Evolutionary conservation across 257 asterid species (phyloP).

Genomic region (Cynanchum wilfordii): DNA sequence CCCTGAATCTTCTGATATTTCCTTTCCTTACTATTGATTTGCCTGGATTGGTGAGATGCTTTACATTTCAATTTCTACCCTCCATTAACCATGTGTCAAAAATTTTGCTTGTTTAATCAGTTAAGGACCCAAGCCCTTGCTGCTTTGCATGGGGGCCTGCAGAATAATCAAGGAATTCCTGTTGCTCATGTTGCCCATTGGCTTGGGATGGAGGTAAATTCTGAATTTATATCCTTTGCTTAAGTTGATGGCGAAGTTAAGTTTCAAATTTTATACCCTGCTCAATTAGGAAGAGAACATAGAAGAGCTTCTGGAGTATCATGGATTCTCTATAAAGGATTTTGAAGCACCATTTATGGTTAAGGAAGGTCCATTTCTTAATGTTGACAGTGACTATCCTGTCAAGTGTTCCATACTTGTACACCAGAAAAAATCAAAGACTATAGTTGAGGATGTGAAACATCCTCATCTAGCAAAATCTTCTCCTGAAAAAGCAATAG

Average conservation of each 20-base stretch:
- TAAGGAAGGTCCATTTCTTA: conserved; percentile 69
- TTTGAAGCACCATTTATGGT: conserved; percentile 97
- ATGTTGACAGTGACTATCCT: conserved; percentile 72
- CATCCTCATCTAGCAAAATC: conserved; percentile 38
- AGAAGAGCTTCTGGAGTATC: conserved; percentile 64
- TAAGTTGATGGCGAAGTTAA: conserved; percentile 11
- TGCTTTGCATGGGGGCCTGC: conserved; percentile 86
- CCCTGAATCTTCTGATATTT: neutral
- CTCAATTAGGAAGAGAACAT: conserved; percentile 75
- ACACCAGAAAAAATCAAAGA: conserved; percentile 58
- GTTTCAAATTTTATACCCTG: conserved; percentile 14
- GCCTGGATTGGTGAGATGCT: neutral
- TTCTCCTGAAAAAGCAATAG: conserved; percentile 30
- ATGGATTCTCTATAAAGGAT: conserved; percentile 76
- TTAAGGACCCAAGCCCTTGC: conserved; percentile 92
- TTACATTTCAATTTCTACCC: neutral
- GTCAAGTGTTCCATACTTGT: conserved; percentile 85
- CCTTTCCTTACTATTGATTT: neutral
- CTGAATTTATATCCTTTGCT: conserved; percentile 17
- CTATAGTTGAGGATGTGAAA: conserved; percentile 56
- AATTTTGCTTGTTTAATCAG: conserved; percentile 44
- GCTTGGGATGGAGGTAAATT: conserved; percentile 93
- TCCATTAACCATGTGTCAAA: conserved; percentile 10
- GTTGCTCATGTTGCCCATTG: conserved; percentile 65
- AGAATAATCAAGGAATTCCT: conserved; percentile 92